A percentile compares a stretch with the other conserved stretches of the same genome.
Evolutionary conservation across 2,329 filamentous ascomycete genomes (phyloP).

Genomic region (Cryphonectria naterciae): DNA sequence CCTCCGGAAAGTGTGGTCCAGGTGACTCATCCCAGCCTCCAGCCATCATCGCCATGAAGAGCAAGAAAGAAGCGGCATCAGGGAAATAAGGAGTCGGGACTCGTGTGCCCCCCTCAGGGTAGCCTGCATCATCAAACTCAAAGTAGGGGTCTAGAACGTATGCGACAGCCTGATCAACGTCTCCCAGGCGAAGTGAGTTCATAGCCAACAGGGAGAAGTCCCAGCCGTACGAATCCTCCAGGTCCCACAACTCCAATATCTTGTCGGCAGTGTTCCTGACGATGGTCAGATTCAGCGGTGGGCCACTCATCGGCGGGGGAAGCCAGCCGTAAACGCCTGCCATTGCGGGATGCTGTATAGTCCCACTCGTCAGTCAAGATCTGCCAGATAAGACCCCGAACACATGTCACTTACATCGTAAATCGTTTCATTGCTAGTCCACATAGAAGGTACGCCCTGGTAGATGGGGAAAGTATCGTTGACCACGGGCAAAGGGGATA

Average conservation of each 20-base stretch:
- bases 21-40: slow-evolving; percentile 58
- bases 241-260: slow-evolving; percentile 44
- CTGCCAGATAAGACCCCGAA: not conserved
- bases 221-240: slow-evolving; percentile 48
- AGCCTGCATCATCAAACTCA: slow-evolving; percentile 60
- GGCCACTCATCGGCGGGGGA: slow-evolving; percentile 43
- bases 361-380: not conserved
- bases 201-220: slow-evolving; percentile 51
- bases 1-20: slow-evolving; percentile 50
- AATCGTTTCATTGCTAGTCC: slow-evolving; percentile 43
- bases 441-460: slow-evolving; percentile 52
- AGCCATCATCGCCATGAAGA: slow-evolving; percentile 60
- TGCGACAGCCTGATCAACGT: slow-evolving; percentile 43
- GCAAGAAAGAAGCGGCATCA: slow-evolving; percentile 51
- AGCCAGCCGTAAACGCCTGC: slow-evolving; percentile 48
- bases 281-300: slow-evolving; percentile 40
- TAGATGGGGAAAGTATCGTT: slow-evolving; percentile 59
- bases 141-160: slow-evolving; percentile 55
- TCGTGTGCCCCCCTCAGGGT: slow-evolving; percentile 54
- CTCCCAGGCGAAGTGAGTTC: slow-evolving; percentile 47
- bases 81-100: slow-evolving; percentile 64
- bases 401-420: slow-evolving; percentile 36
- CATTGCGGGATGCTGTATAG: slow-evolving; percentile 44
- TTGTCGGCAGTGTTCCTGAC: slow-evolving; percentile 44
- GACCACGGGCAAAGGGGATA: slow-evolving; percentile 56